Evolutionary conservation across 1,284 basidiomycete genomes (phyloP).

Genomic region (Ceratorhiza oryzae-sativae): DNA sequence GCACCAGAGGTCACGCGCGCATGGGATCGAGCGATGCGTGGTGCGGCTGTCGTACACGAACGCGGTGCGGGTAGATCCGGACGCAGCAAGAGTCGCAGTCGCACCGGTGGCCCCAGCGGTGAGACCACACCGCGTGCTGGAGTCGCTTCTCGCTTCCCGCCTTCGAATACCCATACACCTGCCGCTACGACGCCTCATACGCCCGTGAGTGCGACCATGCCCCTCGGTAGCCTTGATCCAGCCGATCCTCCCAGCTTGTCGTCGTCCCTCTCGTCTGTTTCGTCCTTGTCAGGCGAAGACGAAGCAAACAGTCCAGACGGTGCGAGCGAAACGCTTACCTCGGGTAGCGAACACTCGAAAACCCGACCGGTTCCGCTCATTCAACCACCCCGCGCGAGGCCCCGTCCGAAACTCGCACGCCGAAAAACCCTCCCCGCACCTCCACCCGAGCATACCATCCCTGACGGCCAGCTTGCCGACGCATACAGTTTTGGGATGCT

Average conservation of each 20-base stretch:
- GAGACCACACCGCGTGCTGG: constrained; percentile 25
- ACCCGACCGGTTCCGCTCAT: not conserved
- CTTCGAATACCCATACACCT: constrained; percentile 25
- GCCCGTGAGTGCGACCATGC: not conserved
- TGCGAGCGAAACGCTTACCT: not conserved
- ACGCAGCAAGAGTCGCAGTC: constrained; percentile 21
- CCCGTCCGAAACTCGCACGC: constrained; percentile 2
- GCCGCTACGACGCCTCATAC: constrained; percentile 8
- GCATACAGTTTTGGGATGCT: constrained; percentile 86
- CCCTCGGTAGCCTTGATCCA: constrained; percentile 16
- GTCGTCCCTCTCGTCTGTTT: constrained; percentile 25
- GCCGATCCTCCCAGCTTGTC: constrained; percentile 25
- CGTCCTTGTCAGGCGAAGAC: constrained; percentile 22
- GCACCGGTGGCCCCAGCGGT: constrained; percentile 11
- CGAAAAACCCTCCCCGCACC: constrained; percentile 26
- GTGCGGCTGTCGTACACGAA: constrained; percentile 20
- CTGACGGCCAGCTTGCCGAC: constrained; percentile 62
- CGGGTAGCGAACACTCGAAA: constrained; percentile 20
- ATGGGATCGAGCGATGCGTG: constrained; percentile 74
- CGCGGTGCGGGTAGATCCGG: not conserved
- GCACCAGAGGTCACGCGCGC: constrained; percentile 76
- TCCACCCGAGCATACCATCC: constrained; percentile 26
- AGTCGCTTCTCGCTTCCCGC: constrained; percentile 29
- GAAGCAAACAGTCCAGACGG: not conserved
- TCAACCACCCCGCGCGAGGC: constrained; percentile 3